Evolutionary conservation across 257 asterid genomes (phyloP), one percentile per base, ranked within the genome.

Genomic region (Solanum pimpinellifolium): DNA sequence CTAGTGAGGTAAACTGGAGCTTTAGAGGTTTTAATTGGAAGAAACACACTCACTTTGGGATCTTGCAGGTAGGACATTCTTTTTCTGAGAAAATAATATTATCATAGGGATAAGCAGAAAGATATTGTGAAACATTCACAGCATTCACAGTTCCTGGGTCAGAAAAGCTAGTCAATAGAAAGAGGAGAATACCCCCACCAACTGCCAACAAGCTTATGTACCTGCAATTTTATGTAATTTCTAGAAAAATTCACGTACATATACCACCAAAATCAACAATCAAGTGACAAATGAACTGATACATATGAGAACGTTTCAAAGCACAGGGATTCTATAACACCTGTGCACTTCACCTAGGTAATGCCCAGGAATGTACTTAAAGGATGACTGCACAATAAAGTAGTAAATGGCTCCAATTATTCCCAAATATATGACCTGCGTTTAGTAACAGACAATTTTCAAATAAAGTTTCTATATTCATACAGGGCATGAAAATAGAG

Each of bases 81-180:
- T 95, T 97, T 91, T 93, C 94, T 25, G 97, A 89, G 92, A 93
- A 97, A 85, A 97, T 94, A 29, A 94, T 90, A 88, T 95, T 93
- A 91, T 97, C 99, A 86, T 93, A 95, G 15, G 99, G 99, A 93
- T 95, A 97, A 88, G 94, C 93, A 89, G 96, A 92, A 83, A 95
- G 87, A 93, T 95, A 97, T 31, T 93, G 93, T 85, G 96, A 89
- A 72, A 95, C 97, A 92, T 97, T 97, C 81, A 88, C 91, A 81
- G 91, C 91, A 73, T 92, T 94, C 87, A 97, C 98, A 88, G 94
- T 94, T 92, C 99, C 99, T 84, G 99, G 98, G 90, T 97, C 98
- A 89, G 99, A 97, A 93, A 97, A 97, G 93, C 99, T 97, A 91
- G 99, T 93, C 92, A 95, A 90, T 75, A 94, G 94, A 92, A 97